Base-by-base conservation (phyloP, 2,329 filamentous ascomycete species). In the Dichotomopilus funicola region DNA sequence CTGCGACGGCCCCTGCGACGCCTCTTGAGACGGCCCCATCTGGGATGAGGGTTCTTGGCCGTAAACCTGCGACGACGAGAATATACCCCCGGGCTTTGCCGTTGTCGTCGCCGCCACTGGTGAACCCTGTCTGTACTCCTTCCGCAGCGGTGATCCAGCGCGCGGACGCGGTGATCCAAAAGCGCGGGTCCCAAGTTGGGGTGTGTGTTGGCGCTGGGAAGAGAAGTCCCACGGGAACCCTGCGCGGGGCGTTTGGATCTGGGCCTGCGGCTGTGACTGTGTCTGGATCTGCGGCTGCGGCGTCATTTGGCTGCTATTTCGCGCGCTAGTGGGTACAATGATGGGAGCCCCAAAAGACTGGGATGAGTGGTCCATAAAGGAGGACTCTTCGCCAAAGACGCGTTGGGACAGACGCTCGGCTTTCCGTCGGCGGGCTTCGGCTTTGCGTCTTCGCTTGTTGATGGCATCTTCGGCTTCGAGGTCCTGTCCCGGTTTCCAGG, bases 361-460 rank as follows among this genome's bases (percentile, higher is more conserved):
- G 12, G 49, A 56, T 31, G 59, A 60, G 33, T 43, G 53, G 31
- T 55, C 49, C 19, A 51, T 37, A 27, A 49, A 4, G 13, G 49
- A 6, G 8, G 56, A 58, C 11, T 55, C 56, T 12, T 57, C 55
- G 48, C 60, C 60, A 41, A 56, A 57, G 33, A 60, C 49, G 8
- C 51, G 43, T 42, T 61, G 57, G 6, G 58, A 60, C 10, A 63
- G 37, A 12, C 59, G 50, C 55, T 63, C 61, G 1, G 56, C 58
- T 41, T 54, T 61, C 13, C 51, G 42, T 10, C 57, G 57, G 35
- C 55, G 52, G 4, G 61, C 57, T 37, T 62, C 61, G 1, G 52
- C 49, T 52, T 60, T 64, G 12, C 47, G 52, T 34, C 57, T 41
- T 3, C 59, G 55, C 35, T 51, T 41, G 27, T 55, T 55, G 27